Conservation (phyloP, 2,329 filamentous ascomycete species). For the Botryotinia narcissicola region DNA sequence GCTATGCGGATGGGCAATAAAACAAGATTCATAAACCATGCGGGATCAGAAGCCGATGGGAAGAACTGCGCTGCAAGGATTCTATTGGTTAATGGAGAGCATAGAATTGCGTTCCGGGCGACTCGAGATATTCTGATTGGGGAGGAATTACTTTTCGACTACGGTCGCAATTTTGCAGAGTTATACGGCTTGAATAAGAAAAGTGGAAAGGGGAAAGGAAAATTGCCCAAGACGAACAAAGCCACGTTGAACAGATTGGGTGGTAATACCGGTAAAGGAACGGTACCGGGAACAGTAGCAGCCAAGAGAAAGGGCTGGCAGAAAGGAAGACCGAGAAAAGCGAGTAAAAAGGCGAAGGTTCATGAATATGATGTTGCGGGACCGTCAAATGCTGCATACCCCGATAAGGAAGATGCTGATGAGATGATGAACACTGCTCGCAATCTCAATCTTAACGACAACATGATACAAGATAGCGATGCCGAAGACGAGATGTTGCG, state of each 20-base stretch:
- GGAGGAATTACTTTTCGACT: conserved; percentile 80
- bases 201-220: conserved; percentile 11
- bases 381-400: neutral
- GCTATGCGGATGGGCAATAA: conserved; percentile 76
- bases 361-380: neutral
- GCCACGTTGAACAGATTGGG: conserved; percentile 30
- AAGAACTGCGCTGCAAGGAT: conserved; percentile 66
- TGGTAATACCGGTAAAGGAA: conserved; percentile 20
- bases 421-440: neutral
- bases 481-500: neutral
- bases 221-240: conserved; percentile 25
- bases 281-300: conserved; percentile 1
- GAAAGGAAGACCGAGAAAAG: conserved; percentile 17
- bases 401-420: neutral
- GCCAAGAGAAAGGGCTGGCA: conserved; percentile 8
- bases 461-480: neutral
- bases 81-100: conserved; percentile 70
- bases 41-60: conserved; percentile 57
- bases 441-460: too few relatives aligned
- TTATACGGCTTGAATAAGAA: conserved; percentile 49
- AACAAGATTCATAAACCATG: conserved; percentile 81
- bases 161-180: conserved; percentile 67
- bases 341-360: conserved; percentile 22
- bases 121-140: conserved; percentile 64
- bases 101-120: conserved; percentile 73